Evolutionary conservation across 2,329 filamentous ascomycete genomes (phyloP), one percentile per base, ranked within the genome.

Genomic region (Hypomyces perniciosus): DNA sequence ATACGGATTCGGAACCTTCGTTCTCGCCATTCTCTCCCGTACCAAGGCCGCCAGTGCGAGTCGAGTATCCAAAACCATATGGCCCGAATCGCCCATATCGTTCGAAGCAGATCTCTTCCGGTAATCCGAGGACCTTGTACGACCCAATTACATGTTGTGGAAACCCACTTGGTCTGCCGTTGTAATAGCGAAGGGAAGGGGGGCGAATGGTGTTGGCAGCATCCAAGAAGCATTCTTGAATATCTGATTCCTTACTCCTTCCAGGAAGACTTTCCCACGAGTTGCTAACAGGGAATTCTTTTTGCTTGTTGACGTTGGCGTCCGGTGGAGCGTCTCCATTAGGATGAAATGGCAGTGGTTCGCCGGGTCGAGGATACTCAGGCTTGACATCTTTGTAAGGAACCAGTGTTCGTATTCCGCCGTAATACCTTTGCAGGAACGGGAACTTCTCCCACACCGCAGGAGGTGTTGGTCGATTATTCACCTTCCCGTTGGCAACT

Each of bases 81-180:
- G 92, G 88, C 0, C 89, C 91, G 30, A 93, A 81, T 56, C 90
- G 81, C 3, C 92, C 92, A 64, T 88, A 95, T 2, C 93, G 80
- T 59, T 99, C 93, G 63, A 96, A 96, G 71, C 93, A 99, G 43
- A 96, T 81, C 61, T 95, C 86, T 57, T 95, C 82, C 13, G 86
- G 81, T 34, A 97, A 72, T 0, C 84, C 85, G 9, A 97, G 70
- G 38, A 92, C 68, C 8, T 90, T 83, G 61, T 96, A 91, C 0
- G 90, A 95, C n/a, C 93, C 93, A 62, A 92, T 80, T 2, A 88
- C 81, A 52, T 90, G 81, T 44, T 93, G 82, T 0, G 93, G 93
- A 65, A 95, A 95, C 1, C 91, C 92, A 52, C 80, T 77, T 0
- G 90, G 87, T 2, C 93, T 80, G 3, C 92, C 92, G 8, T 85